phyloP scores from a whole-genome alignment of 2,329 filamentous ascomycete species.

The Colletotrichum caudatum region DNA sequence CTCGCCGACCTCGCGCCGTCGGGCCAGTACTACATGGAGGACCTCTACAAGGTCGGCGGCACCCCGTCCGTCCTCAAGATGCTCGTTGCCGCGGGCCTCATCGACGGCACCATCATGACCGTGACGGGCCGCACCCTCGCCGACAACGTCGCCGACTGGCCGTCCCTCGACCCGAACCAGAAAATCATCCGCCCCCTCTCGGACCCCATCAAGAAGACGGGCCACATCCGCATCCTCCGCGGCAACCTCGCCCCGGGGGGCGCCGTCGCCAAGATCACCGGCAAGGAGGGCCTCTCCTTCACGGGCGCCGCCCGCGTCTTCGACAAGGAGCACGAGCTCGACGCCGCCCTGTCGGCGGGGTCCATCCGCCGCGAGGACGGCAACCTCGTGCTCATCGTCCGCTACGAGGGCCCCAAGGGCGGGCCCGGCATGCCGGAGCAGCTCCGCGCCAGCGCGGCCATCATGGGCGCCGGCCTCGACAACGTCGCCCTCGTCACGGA shows the following conservation, averaged over 20 bases:
- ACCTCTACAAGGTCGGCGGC: slow-evolving; percentile 87
- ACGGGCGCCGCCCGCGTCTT: slow-evolving; percentile 86
- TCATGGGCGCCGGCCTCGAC: slow-evolving; percentile 90
- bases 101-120: slow-evolving; percentile 83
- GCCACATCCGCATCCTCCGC: slow-evolving; percentile 88
- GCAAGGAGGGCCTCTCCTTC: slow-evolving; percentile 90
- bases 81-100: slow-evolving; percentile 78
- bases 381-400: slow-evolving; percentile 89
- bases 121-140: slow-evolving; percentile 87
- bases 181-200: slow-evolving; percentile 83
- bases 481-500: slow-evolving; percentile 95
- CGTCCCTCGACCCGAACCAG: slow-evolving; percentile 82
- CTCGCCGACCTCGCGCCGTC: slow-evolving; percentile 87
- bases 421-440: slow-evolving; percentile 98
- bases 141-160: slow-evolving; percentile 83
- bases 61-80: slow-evolving; percentile 89
- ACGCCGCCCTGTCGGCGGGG: slow-evolving; percentile 79
- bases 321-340: slow-evolving; percentile 84
- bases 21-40: slow-evolving; percentile 88
- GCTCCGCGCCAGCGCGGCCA: slow-evolving; percentile 85
- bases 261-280: slow-evolving; percentile 95
- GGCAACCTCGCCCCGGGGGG: slow-evolving; percentile 91
- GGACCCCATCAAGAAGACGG: slow-evolving; percentile 80
- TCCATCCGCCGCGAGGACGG: slow-evolving; percentile 68
- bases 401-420: slow-evolving; percentile 93